A percentile compares a stretch with the other conserved stretches of the same genome.
These are phyloP conservation scores for Blastobotrys mokoenaii DNA, from an alignment of 805 yeast species.

Conservation along the genomic window DNA sequence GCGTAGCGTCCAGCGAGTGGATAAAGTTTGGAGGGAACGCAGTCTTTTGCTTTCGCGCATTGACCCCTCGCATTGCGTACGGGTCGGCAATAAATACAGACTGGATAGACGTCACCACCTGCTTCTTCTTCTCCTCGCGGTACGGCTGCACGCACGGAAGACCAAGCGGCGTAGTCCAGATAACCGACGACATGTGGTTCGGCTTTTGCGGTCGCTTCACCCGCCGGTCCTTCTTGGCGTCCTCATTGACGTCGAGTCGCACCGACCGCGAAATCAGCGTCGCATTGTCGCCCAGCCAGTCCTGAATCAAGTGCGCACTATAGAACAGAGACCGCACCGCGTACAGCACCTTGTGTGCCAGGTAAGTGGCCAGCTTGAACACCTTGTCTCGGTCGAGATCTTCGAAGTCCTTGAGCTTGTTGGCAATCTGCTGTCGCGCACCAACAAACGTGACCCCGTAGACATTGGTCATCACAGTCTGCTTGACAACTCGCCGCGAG, in stretches of 20 bases:
- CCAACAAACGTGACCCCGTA: slow-evolving; percentile 95
- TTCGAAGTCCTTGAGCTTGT: slow-evolving; percentile 57
- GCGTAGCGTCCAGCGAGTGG: slow-evolving; percentile 94
- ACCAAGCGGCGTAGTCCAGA: slow-evolving; percentile 97
- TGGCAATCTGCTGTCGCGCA: slow-evolving; percentile 80
- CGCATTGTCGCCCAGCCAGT: slow-evolving; percentile 90
- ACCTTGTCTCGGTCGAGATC: slow-evolving; percentile 41
- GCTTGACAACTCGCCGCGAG: slow-evolving; percentile 84
- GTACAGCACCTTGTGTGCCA: slow-evolving; percentile 70
- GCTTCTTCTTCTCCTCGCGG: slow-evolving; percentile 55
- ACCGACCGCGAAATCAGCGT: slow-evolving; percentile 69
- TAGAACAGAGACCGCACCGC: slow-evolving; percentile 79
- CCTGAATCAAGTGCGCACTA: slow-evolving; percentile 93
- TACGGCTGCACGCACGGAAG: slow-evolving; percentile 97
- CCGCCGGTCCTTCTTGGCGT: slow-evolving; percentile 14
- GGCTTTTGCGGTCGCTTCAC: slow-evolving; percentile 40
- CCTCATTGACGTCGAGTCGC: slow-evolving; percentile 48
- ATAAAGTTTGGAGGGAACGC: slow-evolving; percentile 95
- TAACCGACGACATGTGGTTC: slow-evolving; percentile 73
- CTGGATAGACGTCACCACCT: slow-evolving; percentile 76
- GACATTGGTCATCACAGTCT: slow-evolving; percentile 96
- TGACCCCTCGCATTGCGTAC: slow-evolving; percentile 71
- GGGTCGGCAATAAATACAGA: slow-evolving; percentile 85
- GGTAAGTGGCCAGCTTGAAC: slow-evolving; percentile 47
- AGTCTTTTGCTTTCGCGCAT: slow-evolving; percentile 78